These are phyloP conservation scores for Saccharum hybrid DNA, from an alignment of 202 grass and related monocot species.

Conservation along the genomic window DNA sequence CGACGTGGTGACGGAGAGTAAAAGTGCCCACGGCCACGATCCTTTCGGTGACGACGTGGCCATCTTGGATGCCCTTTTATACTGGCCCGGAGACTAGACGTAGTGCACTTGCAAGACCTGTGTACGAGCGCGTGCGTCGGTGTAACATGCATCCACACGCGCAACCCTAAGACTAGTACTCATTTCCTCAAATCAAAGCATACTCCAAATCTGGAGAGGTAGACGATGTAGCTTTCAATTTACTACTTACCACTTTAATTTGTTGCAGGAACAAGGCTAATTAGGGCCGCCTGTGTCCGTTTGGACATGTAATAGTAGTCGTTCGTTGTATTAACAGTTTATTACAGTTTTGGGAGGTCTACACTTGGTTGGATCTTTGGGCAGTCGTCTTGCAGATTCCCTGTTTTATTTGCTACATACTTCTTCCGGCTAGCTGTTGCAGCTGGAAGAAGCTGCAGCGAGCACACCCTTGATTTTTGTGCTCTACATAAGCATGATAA, in stretches of 20 bases:
- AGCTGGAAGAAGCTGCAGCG: too few species aligned
- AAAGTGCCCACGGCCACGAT: background rate
- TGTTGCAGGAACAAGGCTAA: background rate
- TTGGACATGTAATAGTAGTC: background rate
- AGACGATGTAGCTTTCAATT: background rate
- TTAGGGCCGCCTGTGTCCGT: background rate
- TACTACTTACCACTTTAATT: background rate
- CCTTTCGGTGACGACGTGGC: constrained; percentile 26
- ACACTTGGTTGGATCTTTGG: too few species aligned
- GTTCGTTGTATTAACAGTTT: too few species aligned
- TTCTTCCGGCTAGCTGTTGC: too few species aligned
- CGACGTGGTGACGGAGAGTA: constrained; percentile 8
- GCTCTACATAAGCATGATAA: too few species aligned
- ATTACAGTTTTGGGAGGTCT: too few species aligned
- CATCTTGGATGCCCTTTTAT: constrained; percentile 39
- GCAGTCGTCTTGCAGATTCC: too few species aligned
- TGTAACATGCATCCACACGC: background rate
- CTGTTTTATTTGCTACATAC: too few species aligned
- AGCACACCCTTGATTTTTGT: too few species aligned
- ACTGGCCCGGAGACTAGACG: constrained; percentile 47
- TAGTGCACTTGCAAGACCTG: background rate
- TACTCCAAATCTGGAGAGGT: background rate
- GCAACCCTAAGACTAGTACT: background rate
- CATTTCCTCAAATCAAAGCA: background rate
- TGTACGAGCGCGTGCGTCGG: background rate